A percentile compares a stretch with the other conserved stretches of the same genome.
Evolutionary conservation across 495 filamentous ascomycete genomes (phyloP).

Genomic region (Podospora bellae-mahoneyi): DNA sequence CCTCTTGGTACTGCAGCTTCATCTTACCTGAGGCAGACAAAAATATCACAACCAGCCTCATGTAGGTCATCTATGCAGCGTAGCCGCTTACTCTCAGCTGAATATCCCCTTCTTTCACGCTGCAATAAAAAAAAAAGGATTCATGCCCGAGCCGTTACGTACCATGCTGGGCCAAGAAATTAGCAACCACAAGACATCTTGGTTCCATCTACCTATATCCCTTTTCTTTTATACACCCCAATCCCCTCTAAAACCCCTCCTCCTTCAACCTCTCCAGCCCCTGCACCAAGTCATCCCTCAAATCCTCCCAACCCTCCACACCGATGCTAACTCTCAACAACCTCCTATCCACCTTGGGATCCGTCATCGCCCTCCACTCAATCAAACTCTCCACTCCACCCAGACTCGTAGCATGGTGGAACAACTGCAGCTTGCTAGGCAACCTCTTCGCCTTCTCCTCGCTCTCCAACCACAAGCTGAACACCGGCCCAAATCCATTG

Average conservation of each 20-base stretch:
- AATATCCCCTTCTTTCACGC: not conserved
- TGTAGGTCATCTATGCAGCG: no score
- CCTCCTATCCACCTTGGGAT: slow-evolving; percentile 65
- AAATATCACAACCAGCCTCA: no score
- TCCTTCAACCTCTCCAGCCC: slow-evolving; percentile 59
- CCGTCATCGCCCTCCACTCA: slow-evolving; percentile 84
- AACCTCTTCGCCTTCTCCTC: slow-evolving; percentile 60
- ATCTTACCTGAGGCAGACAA: no score
- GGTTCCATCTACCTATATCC: not conserved
- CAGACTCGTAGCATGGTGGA: slow-evolving; percentile 92
- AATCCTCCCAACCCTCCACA: slow-evolving; percentile 81
- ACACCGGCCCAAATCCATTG: slow-evolving; percentile 84
- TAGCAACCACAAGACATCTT: not conserved
- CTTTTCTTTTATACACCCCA: not conserved
- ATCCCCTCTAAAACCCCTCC: slow-evolving; percentile 17
- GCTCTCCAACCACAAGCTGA: slow-evolving; percentile 63
- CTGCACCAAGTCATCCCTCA: slow-evolving; percentile 68
- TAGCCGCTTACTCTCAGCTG: no score
- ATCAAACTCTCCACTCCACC: slow-evolving; percentile 94
- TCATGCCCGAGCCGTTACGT: no score
- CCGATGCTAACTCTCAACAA: slow-evolving; percentile 82
- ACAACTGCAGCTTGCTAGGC: slow-evolving; percentile 73
- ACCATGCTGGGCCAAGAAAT: no score
- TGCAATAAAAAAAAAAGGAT: not conserved
- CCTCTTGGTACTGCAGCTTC: no score